These are phyloP conservation scores for Lasiodiplodia hormozganensis DNA, from an alignment of 2,329 filamentous ascomycete species.

Conservation along the genomic window DNA sequence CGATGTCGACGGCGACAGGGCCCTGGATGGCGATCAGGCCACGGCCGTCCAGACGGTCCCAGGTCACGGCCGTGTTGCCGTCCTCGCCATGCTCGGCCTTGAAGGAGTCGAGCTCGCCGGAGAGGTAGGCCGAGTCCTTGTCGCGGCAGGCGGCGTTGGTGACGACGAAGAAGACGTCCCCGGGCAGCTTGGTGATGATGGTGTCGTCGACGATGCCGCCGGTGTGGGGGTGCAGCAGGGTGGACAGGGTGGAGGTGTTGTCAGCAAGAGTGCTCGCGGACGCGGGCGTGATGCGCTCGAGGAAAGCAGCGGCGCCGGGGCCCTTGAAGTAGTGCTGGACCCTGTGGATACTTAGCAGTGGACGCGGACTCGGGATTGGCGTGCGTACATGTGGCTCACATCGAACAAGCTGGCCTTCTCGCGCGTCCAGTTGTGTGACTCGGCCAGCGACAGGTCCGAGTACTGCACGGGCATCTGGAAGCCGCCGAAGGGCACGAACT, in stretches of 20 bases:
- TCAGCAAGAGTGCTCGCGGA: constrained; percentile 68
- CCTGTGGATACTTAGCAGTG: constrained; percentile 45
- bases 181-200: constrained; percentile 80
- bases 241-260: constrained; percentile 82
- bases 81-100: constrained; percentile 59
- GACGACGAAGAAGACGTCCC: constrained; percentile 83
- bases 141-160: constrained; percentile 92
- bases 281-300: constrained; percentile 84
- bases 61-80: constrained; percentile 60
- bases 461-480: constrained; percentile 95
- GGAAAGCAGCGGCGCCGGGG: constrained; percentile 78
- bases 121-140: constrained; percentile 83
- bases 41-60: constrained; percentile 73
- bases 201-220: constrained; percentile 96
- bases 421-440: constrained; percentile 90
- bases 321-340: constrained; percentile 85
- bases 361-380: background rate
- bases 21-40: constrained; percentile 92
- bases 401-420: constrained; percentile 91
- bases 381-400: constrained; percentile 86
- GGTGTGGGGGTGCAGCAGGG: constrained; percentile 71
- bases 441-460: constrained; percentile 74
- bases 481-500: constrained; percentile 96
- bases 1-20: constrained; percentile 73
- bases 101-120: constrained; percentile 70